Evolutionary conservation across 2,329 filamentous ascomycete species (phyloP), one percentile per base, ranked within the genome.

Genomic region (Plenodomus tracheiphilus): DNA sequence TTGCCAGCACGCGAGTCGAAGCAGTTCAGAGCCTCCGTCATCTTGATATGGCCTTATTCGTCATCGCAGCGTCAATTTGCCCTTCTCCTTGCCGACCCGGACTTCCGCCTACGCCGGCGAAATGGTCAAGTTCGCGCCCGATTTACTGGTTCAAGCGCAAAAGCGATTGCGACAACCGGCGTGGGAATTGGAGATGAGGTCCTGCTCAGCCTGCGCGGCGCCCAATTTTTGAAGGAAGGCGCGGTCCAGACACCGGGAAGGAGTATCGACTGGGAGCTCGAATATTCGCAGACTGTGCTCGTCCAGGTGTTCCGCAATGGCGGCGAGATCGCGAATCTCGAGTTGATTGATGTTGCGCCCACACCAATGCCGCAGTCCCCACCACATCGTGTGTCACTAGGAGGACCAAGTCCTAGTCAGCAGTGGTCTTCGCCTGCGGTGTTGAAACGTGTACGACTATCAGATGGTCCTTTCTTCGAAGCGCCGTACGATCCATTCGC

Each of bases 21-120:
- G 56, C 62, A 68, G 17, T 68, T 96, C 25, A 81, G 83, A 49
- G 91, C 89, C 34, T 79, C 88, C 15, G 84, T 97, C 18, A 93
- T 91, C 8, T 84, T 97, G 30, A 85, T 90, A 49, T 97, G 93
- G 92, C 93, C 93, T 0, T 97, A 90, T 72, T 96, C 89, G 56
- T 88, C 87, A 18, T 84, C 90, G 20, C 87, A 82, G 22, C 83
- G 82, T 44, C 85, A 85, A 34, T 81, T 91, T 58, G 87, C 90
- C 20, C 85, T 97, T 42, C 81, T 95, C 17, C 81, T 97, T 28
- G 89, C 89, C 39, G 92, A 97, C 63, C 85, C 86, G 39, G 91
- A 97, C 69, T 88, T 92, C 64, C 87, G 89, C 40, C 79, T 93
- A 42, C 88, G 93, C 47, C 84, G 85, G 54, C 79, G 81, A 35